Conservation (phyloP, 768 basidiomycete species). For the Gloeophyllum trabeum region DNA sequence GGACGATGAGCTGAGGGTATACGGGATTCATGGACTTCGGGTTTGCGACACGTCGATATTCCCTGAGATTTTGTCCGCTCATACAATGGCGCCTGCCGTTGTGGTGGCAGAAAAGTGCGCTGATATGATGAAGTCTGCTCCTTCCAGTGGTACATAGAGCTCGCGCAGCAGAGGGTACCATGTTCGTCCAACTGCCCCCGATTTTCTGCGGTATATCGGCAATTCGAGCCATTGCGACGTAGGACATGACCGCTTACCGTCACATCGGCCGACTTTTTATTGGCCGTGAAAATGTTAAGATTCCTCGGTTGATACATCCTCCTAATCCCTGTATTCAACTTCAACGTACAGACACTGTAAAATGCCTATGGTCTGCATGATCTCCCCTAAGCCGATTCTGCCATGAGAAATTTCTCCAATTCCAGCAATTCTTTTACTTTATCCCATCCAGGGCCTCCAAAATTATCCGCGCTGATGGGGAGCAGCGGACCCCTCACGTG, state of each 20-base stretch:
- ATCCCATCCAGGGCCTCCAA: slow-evolving; percentile 9
- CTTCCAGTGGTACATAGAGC: neutral
- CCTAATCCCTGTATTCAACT: too few species aligned
- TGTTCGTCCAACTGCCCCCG: too few species aligned
- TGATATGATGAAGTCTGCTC: neutral
- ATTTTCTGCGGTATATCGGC: too few species aligned
- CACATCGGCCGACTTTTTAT: too few species aligned
- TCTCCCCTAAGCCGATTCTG: too few species aligned
- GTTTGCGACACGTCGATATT: neutral
- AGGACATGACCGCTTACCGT: too few species aligned
- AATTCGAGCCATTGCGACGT: too few species aligned
- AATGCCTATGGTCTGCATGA: too few species aligned
- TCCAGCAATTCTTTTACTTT: slow-evolving; percentile 17
- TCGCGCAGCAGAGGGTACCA: too few species aligned
- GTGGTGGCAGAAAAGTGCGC: neutral
- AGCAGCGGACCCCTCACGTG: slow-evolving; percentile 17
- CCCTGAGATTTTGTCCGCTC: neutral
- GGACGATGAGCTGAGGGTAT: neutral
- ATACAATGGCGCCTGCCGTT: neutral
- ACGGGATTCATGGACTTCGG: neutral
- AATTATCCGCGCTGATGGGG: slow-evolving; percentile 3
- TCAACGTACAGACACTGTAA: too few species aligned
- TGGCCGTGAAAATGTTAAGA: too few species aligned
- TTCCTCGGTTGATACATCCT: too few species aligned
- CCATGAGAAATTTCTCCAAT: slow-evolving; percentile 17